Evolutionary conservation across 163 green algal species (phyloP).

Genomic region (Chlorella variabilis): DNA sequence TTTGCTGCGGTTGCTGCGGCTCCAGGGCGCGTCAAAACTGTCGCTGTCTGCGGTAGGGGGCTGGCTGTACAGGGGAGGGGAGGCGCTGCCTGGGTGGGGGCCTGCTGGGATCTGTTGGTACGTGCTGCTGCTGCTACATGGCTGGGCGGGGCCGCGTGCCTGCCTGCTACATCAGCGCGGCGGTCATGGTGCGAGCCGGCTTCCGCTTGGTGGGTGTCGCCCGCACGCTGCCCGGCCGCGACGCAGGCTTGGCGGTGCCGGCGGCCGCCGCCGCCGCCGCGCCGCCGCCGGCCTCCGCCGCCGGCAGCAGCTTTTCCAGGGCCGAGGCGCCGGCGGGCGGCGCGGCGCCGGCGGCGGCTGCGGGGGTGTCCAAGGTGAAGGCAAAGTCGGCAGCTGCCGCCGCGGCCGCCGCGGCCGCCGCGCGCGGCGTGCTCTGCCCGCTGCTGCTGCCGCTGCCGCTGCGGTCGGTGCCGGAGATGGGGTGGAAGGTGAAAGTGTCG

Average conservation of each 20-base stretch:
- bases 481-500: conserved; percentile 15
- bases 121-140: too few species aligned
- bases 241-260: not conserved
- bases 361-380: conserved; percentile 13
- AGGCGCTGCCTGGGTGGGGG: too few species aligned
- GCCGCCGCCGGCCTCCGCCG: not conserved
- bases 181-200: conserved; percentile 36
- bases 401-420: not conserved
- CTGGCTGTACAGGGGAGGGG: too few species aligned
- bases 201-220: conserved; percentile 41
- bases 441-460: conserved; percentile 30
- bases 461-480: not conserved
- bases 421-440: conserved; percentile 28
- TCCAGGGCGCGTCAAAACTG: too few species aligned
- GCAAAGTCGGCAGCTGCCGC: conserved; percentile 21
- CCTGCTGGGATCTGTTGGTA: too few species aligned
- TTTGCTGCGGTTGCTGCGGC: too few species aligned
- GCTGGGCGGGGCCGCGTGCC: too few species aligned
- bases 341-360: not conserved
- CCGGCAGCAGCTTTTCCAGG: conserved; percentile 25
- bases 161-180: conserved; percentile 18
- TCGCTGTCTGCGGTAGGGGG: too few species aligned
- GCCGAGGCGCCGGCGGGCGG: not conserved
- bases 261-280: conserved; percentile 1
- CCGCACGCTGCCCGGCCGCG: not conserved